Evolutionary conservation across 140 eudicot species (phyloP), one percentile per base, ranked within the genome.

Genomic region (Cichorium intybus): DNA sequence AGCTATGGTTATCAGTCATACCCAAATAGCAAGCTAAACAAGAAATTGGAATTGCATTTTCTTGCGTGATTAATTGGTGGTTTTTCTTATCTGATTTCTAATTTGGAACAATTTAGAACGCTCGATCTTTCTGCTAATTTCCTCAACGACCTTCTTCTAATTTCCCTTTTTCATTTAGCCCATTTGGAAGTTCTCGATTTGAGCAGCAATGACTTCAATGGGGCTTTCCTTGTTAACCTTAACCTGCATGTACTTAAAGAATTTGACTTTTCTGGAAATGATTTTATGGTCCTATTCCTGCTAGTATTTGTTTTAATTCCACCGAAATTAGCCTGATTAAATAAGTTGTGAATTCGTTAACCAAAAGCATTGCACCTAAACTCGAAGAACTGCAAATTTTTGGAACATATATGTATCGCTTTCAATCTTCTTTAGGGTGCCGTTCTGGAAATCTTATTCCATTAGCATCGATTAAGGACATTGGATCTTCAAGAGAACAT

Each of bases 1-100:
- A 62, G 74, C 92, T 66, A 67, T 89, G 95, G 37, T 7, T 54
- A 18, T 86, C 95, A 0, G 92, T 81, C 97, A 89, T 89, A 23
- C 69, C 78, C n/a, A 89, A 89, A 69, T 83, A 77, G n/a, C 76
- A 61, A 24, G 95, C 84, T 2, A 79, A 68, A 48, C 89, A 86
- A 23, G 71, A 67, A 6, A 86, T 65, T 0, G 64, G 78, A 9
- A 83, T 71, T 12, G 72, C 71, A 54, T 86, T 86, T 22, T 83
- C 84, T 2, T 77, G 62, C 4, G 89, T 56, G 11, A 86, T 59
- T 81, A 54, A 49, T 57, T 7, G 86, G 86, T 16, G 56, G 26
- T 12, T 45, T 81, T 1, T 73, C 88, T 21, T 80, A 79, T 23
- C 75, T 71, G 3, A 15, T 81, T 16, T 81, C 81, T 20, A 64